Conservation (phyloP, 2,329 filamentous ascomycete genomes). For the Alternaria gaisen region DNA sequence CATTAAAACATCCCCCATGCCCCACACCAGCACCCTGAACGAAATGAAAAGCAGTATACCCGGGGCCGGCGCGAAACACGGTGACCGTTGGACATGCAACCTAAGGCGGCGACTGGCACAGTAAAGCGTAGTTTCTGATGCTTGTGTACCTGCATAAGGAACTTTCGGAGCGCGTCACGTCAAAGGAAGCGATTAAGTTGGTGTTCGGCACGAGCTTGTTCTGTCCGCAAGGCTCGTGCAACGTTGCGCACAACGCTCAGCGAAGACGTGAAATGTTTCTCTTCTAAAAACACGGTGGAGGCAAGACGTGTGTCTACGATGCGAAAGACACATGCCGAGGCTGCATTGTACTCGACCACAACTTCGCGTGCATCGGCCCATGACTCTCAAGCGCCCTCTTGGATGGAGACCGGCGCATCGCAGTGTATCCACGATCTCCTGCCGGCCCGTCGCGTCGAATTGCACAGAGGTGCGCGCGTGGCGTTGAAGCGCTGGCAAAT, state of each 20-base stretch:
- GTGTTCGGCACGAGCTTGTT: slow-evolving; percentile 3
- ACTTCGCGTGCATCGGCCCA: not conserved
- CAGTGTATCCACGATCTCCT: slow-evolving; percentile 30
- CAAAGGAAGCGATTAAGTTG: not conserved
- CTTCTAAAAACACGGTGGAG: not conserved
- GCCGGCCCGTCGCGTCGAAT: slow-evolving; percentile 39
- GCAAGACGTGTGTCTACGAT: not conserved
- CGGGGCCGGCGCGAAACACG: slow-evolving; percentile 9
- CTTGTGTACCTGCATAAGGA: slow-evolving; percentile 8
- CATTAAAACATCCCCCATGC: slow-evolving; percentile 25
- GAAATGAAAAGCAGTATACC: slow-evolving; percentile 19
- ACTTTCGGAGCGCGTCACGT: not conserved
- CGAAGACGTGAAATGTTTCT: not conserved
- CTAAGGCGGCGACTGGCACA: slow-evolving; percentile 27
- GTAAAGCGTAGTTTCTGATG: not conserved
- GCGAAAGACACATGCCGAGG: slow-evolving; percentile 2
- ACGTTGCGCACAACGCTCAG: slow-evolving; percentile 6
- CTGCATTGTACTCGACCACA: not conserved
- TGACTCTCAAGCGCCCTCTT: slow-evolving; percentile 17
- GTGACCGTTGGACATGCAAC: slow-evolving; percentile 5
- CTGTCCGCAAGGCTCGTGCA: slow-evolving; percentile 12
- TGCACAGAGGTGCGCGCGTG: slow-evolving; percentile 28
- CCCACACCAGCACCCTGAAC: slow-evolving; percentile 17
- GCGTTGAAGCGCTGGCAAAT: slow-evolving; percentile 39
- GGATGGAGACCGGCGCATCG: slow-evolving; percentile 19